These are phyloP conservation scores for Penicillium cinerascens DNA, from an alignment of 495 filamentous ascomycete species.

Conservation along the genomic window DNA sequence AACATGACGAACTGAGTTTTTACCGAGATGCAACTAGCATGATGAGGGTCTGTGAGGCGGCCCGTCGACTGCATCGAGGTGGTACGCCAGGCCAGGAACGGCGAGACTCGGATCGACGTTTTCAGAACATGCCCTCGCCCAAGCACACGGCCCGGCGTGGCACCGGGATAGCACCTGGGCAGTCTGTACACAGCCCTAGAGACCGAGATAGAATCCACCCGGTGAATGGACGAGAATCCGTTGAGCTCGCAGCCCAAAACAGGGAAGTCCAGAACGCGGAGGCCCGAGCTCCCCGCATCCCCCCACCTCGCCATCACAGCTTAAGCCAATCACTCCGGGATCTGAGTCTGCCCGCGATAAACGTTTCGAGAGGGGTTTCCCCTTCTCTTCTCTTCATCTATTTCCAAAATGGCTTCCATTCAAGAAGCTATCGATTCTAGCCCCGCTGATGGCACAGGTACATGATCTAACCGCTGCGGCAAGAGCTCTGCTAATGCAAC, in stretches of 20 bases:
- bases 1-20: background rate
- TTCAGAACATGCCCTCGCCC: background rate
- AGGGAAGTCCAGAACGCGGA: conserved; percentile 8
- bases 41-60: background rate
- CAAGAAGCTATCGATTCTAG: background rate
- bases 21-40: background rate
- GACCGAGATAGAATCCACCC: too few species aligned
- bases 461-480: background rate
- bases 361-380: background rate
- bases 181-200: too few species aligned
- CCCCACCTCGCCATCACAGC: conserved; percentile 6
- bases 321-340: background rate
- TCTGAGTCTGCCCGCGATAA: background rate
- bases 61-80: conserved; percentile 3
- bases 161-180: too few species aligned
- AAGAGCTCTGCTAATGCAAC: background rate
- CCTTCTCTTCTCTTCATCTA: background rate
- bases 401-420: conserved; percentile 8
- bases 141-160: too few species aligned
- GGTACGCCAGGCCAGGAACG: conserved; percentile 13
- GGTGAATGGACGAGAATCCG: too few species aligned
- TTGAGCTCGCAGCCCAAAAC: too few species aligned
- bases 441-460: conserved; percentile 23
- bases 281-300: conserved; percentile 18
- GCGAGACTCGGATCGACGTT: background rate